These are phyloP conservation scores for Lactifluus rugatus DNA, from an alignment of 768 basidiomycete genomes.

Conservation along the genomic window DNA sequence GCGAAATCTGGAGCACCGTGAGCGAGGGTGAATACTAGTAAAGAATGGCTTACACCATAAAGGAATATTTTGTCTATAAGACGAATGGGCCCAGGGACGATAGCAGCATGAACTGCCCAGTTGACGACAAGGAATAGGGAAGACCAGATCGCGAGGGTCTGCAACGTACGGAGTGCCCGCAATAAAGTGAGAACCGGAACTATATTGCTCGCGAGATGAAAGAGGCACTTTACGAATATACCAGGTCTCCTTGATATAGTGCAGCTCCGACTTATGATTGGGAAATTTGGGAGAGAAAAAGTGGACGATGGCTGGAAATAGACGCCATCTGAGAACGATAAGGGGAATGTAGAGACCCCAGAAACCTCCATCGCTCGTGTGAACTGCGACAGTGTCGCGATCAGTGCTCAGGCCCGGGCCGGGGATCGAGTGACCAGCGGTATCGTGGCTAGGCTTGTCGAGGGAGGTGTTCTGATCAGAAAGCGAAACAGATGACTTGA, in stretches of 20 bases:
- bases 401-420: constrained; percentile 30
- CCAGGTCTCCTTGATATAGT: constrained; percentile 60
- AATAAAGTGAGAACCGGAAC: constrained; percentile 35
- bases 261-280: constrained; percentile 45
- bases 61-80: constrained; percentile 52
- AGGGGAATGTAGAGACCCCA: constrained; percentile 29
- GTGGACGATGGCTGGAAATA: constrained; percentile 44
- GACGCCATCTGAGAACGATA: constrained; percentile 44
- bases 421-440: constrained; percentile 30
- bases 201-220: background rate
- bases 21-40: background rate
- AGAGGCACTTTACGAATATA: constrained; percentile 46
- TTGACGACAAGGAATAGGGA: constrained; percentile 9
- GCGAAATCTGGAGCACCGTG: constrained; percentile 35
- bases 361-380: constrained; percentile 26
- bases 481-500: constrained; percentile 41
- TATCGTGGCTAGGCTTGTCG: constrained; percentile 35
- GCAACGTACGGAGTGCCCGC: background rate
- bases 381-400: constrained; percentile 28
- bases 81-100: constrained; percentile 1
- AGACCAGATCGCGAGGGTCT: constrained; percentile 14
- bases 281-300: constrained; percentile 56
- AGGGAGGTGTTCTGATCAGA: constrained; percentile 41
- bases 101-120: constrained; percentile 2
- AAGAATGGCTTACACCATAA: constrained; percentile 35